Base-by-base conservation (phyloP, 768 basidiomycete genomes). In the Tricholoma flavovirens region DNA sequence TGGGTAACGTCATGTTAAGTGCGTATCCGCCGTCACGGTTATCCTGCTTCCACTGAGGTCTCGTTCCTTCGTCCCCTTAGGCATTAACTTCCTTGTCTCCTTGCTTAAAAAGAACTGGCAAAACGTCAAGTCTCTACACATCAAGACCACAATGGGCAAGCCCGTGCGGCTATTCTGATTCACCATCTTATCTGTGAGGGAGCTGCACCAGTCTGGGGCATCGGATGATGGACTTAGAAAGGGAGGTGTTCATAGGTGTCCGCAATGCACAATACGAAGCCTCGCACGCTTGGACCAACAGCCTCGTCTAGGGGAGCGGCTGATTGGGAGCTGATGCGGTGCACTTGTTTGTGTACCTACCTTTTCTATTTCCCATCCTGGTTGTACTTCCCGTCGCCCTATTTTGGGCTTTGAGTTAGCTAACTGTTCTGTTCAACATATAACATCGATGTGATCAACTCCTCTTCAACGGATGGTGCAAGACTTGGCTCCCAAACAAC, bases 91-190 rank as follows among this genome's bases (percentile, higher is more conserved):
- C 85, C 83, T 99, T 67, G 93, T 99, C 69, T 98, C 97, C 17
- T 78, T 99, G 59, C 85, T 99, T 72, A 98, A 98, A 86, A 99
- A 99, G 84, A 91, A 96, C 80, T 93, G 94, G 94, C 97, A 98
- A 75, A 99, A 98, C 77, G 88, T 98, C 79, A 94, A 93, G 79
- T 96, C 93, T 53, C 81, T 98, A 62, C 93, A 98, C 82, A 87
- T 99, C 81, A 99, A 99, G 83, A 86, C 87, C 67, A 94, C 96
- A 69, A 99, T 98, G 97, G 96, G 96, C 82, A 97, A 96, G 78
- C 93, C 95, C 59, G 77, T 95, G 66, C 93, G 96, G 57, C 80
- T 98, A 61, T 98, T 88, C 87, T 98, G 80, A 80, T 49, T 54
- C 64, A 49, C 58, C 43, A 6, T 42, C 17, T 9, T 26, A 24